Percentiles rank a stretch among this genome's conserved stretches.
Evolutionary conservation across 2,329 filamentous ascomycete species (phyloP).

Genomic region (Xylariales sp.): DNA sequence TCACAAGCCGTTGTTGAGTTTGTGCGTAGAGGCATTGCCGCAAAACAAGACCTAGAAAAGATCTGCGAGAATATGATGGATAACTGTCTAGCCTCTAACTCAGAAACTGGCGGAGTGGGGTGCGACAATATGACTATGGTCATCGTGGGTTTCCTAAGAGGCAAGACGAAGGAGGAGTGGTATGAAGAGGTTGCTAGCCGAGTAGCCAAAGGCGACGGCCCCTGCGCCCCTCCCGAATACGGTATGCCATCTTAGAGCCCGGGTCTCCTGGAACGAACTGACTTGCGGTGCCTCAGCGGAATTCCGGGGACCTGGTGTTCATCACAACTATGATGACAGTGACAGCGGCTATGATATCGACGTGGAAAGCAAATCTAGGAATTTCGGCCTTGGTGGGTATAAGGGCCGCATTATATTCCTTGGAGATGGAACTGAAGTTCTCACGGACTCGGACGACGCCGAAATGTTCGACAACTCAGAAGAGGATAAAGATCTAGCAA

Average conservation of each 20-base stretch:
- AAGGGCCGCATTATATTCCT: constrained; percentile 92
- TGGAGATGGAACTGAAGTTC: constrained; percentile 92
- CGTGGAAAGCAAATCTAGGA: constrained; percentile 71
- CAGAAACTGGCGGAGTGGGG: constrained; percentile 95
- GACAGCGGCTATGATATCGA: constrained; percentile 82
- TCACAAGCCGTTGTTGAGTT: constrained; percentile 98
- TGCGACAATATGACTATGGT: constrained; percentile 99
- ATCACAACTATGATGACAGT: constrained; percentile 85
- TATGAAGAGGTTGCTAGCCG: constrained; percentile 94
- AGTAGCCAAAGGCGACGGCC: constrained; percentile 95
- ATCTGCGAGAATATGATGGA: constrained; percentile 99
- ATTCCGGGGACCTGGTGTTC: constrained; percentile 84
- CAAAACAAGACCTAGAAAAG: constrained; percentile 91
- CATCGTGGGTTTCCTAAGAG: constrained; percentile 87
- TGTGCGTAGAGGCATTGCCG: constrained; percentile 93
- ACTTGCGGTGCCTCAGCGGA: constrained; percentile 69
- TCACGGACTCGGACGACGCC: constrained; percentile 87
- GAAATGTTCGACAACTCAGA: constrained; percentile 92
- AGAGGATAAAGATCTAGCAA: constrained; percentile 86
- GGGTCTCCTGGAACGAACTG: constrained; percentile 48
- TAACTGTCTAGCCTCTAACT: constrained; percentile 97
- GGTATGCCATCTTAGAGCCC: constrained; percentile 74
- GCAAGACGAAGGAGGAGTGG: constrained; percentile 97
- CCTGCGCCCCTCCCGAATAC: constrained; percentile 98
- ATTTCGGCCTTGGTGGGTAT: constrained; percentile 75